Conservation (phyloP, 768 basidiomycete genomes). For the Termitomyces sp. region DNA sequence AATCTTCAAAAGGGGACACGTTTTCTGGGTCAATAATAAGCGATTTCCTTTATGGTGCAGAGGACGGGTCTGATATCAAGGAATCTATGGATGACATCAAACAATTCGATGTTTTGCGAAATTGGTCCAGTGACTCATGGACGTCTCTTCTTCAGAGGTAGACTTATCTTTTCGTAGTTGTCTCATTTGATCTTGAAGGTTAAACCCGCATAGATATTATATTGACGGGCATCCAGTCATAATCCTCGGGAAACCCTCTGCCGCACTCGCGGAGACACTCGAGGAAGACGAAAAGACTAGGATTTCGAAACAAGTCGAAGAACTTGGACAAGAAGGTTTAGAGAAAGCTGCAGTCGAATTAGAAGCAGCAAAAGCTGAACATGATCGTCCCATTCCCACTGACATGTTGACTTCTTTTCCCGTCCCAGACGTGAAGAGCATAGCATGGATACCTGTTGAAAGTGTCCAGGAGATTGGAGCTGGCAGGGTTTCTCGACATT, state of each 20-base stretch:
- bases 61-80: conserved; percentile 76
- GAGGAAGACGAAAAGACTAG: conserved; percentile 80
- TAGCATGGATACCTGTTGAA: conserved; percentile 85
- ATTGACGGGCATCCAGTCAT: conserved; percentile 69
- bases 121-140: conserved; percentile 81
- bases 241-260: conserved; percentile 88
- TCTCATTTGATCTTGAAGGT: background rate
- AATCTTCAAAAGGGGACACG: conserved; percentile 78
- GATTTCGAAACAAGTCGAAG: conserved; percentile 60
- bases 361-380: conserved; percentile 81
- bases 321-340: conserved; percentile 80
- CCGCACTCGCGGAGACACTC: conserved; percentile 72
- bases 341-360: conserved; percentile 62
- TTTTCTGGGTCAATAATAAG: conserved; percentile 73
- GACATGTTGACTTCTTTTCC: conserved; percentile 82
- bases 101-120: conserved; percentile 60
- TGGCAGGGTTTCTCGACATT: conserved; percentile 33
- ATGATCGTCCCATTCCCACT: conserved; percentile 77
- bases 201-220: conserved; percentile 60
- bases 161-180: conserved; percentile 4
- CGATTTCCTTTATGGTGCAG: conserved; percentile 84
- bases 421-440: conserved; percentile 86
- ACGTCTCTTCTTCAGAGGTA: conserved; percentile 70
- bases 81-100: conserved; percentile 75
- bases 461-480: conserved; percentile 59